A percentile compares a stretch with the other conserved stretches of the same genome.
Conservation (phyloP, 345 rosid genomes). For the Melastoma malabathricum region DNA sequence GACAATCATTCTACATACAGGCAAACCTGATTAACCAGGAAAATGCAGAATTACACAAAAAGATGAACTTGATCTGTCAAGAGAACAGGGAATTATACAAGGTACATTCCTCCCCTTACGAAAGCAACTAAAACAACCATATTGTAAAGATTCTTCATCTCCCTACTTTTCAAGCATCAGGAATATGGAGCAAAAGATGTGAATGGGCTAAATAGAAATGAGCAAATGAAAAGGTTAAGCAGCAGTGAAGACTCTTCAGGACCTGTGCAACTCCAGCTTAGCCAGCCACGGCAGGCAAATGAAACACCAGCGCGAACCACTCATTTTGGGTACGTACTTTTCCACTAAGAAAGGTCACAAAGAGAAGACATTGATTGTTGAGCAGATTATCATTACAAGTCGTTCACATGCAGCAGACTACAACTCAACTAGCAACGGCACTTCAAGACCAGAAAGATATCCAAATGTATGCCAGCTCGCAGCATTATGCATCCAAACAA, state of each 20-base stretch:
- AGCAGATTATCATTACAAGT: not conserved
- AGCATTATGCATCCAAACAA: constrained; percentile 23
- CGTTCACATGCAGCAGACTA: constrained; percentile 29
- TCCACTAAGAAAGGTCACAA: constrained; percentile 10
- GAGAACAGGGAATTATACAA: constrained; percentile 34
- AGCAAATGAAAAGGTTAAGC: constrained; percentile 31
- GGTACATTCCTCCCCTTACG: constrained; percentile 13
- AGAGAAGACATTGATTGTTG: not conserved
- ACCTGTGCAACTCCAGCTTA: constrained; percentile 57
- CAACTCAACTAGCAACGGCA: constrained; percentile 35
- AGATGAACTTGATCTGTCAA: constrained; percentile 44
- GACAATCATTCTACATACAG: constrained; percentile 50
- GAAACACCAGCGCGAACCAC: constrained; percentile 34
- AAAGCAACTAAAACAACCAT: constrained; percentile 6
- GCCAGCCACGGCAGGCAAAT: constrained; percentile 44
- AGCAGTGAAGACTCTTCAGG: constrained; percentile 35
- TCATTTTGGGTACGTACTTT: constrained; percentile 41
- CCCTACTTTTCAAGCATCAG: constrained; percentile 19
- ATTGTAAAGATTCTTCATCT: constrained; percentile 13
- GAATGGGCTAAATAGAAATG: constrained; percentile 26
- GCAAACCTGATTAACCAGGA: constrained; percentile 46
- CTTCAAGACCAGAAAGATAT: constrained; percentile 14
- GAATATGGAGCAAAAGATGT: constrained; percentile 36
- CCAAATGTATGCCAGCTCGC: constrained; percentile 8
- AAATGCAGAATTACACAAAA: constrained; percentile 54